Evolutionary conservation across 352 stramenopile genomes (phyloP).

Genomic region (Globisporangium iwayamae): DNA sequence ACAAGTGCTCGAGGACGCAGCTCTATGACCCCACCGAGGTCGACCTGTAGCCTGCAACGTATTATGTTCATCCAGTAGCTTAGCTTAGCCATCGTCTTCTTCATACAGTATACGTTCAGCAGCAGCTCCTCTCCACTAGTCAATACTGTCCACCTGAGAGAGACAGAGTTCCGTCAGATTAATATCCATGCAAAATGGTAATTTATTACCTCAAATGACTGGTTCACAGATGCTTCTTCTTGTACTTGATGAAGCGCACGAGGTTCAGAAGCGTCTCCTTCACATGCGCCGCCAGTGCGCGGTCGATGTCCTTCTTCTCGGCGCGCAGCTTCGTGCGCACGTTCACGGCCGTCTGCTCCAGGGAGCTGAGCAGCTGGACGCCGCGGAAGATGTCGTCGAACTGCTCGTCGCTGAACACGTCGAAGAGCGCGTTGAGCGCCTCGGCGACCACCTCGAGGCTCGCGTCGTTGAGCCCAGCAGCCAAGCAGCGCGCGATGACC

Average conservation of each 20-base stretch:
- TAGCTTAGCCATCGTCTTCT: neutral
- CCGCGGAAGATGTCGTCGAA: constrained; percentile 72
- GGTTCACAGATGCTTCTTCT: constrained; percentile 80
- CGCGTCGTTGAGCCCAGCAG: constrained; percentile 53
- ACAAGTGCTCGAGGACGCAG: constrained; percentile 57
- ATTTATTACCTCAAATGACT: neutral
- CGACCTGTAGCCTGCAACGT: neutral
- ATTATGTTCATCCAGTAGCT: neutral
- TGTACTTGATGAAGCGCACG: constrained; percentile 90
- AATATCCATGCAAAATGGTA: neutral
- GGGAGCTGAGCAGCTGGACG: constrained; percentile 52
- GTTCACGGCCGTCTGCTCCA: constrained; percentile 58
- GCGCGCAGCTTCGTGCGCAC: constrained; percentile 74
- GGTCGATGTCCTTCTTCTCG: constrained; percentile 76
- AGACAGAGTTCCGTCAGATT: neutral
- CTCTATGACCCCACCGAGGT: constrained; percentile 54
- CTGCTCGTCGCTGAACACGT: constrained; percentile 80
- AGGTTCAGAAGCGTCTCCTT: constrained; percentile 88
- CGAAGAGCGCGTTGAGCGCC: constrained; percentile 83
- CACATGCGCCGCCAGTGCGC: constrained; percentile 72
- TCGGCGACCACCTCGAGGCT: constrained; percentile 83
- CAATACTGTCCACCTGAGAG: neutral
- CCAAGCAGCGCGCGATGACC: constrained; percentile 61
- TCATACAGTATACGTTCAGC: neutral
- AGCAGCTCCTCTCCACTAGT: neutral